A percentile compares a stretch with the other conserved stretches of the same genome.
These are phyloP conservation scores for Fusarium ramigenum DNA, from an alignment of 2,329 filamentous ascomycete genomes.

Conservation along the genomic window DNA sequence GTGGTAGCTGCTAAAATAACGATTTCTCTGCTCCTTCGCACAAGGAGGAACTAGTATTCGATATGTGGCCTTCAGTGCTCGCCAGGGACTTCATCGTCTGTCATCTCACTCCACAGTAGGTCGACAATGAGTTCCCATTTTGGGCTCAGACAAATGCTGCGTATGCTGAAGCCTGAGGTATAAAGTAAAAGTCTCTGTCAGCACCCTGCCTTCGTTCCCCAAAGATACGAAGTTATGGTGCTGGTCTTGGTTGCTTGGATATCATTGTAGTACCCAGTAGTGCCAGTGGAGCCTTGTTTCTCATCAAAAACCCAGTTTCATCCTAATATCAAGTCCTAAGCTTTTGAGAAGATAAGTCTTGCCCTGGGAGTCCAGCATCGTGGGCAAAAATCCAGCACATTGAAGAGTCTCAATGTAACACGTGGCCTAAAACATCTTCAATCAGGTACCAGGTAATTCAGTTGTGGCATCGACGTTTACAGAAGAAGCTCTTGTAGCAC, in stretches of 20 bases:
- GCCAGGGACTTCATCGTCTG: background rate
- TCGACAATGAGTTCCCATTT: background rate
- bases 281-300: background rate
- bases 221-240: background rate
- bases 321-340: background rate
- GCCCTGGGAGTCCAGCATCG: background rate
- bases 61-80: background rate
- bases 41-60: background rate
- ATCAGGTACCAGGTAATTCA: background rate
- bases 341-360: background rate
- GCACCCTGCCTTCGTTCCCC: background rate
- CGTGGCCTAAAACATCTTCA: slow-evolving; percentile 6
- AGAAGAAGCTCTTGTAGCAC: background rate
- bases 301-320: background rate
- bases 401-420: background rate
- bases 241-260: background rate
- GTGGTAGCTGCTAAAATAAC: background rate
- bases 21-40: background rate
- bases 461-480: background rate
- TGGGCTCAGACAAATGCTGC: background rate
- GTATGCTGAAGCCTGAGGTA: background rate
- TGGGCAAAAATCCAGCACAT: background rate
- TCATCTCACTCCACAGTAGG: background rate
- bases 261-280: background rate
- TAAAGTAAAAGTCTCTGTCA: background rate